Base-by-base conservation (phyloP, 1,139 yeast species). In the Meyerozyma smithsonii region DNA sequence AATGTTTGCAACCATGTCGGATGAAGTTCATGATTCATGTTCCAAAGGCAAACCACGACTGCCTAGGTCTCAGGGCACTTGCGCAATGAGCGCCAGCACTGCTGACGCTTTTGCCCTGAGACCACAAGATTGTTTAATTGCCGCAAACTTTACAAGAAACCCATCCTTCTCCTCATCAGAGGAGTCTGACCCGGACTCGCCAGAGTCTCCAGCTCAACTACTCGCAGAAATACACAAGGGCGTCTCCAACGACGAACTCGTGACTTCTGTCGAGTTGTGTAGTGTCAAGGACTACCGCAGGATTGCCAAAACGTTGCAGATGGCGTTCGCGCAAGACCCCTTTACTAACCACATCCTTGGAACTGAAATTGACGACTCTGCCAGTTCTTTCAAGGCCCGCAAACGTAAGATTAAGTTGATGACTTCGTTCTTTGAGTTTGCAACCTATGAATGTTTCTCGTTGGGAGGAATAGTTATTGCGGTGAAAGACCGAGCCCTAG, bases 281-380 rank as follows among this genome's bases (percentile, higher is more conserved):
- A 46, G 54, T 15, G 41, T 62, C 30, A 60, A 57, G 48, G 72
- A 67, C 43, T 66, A 67, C 45, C 63, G 58, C 40, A 52, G 72
- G 36, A 64, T 66, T 36, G 71, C 72, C 4, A 59, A 57, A 38
- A 68, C 74, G n/a, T 56, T 68, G 36, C 51, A 58, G 39, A 45
- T 64, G 39, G 64, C 72, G 4, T 68, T 68, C 46, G 66, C 62
- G 42, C 56, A 64, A 35, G 73, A 68, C 54, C 74, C 74, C 32
- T 67, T 66, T 48, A 61, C 63, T 41, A 66, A 66, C 46, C 65
- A 64, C 44, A 62, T 66, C 32, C 58, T 67, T 44, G 64, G 64
- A 46, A 67, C 72, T 8, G 43, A 45, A 10, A 46, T 48, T 28
- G 55, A 56, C 40, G 51, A 56, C 28, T 52, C 49, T 38, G 46